These are phyloP conservation scores for Coemansia sp. DNA, from an alignment of 192 early-diverging fungal species.

Conservation along the genomic window DNA sequence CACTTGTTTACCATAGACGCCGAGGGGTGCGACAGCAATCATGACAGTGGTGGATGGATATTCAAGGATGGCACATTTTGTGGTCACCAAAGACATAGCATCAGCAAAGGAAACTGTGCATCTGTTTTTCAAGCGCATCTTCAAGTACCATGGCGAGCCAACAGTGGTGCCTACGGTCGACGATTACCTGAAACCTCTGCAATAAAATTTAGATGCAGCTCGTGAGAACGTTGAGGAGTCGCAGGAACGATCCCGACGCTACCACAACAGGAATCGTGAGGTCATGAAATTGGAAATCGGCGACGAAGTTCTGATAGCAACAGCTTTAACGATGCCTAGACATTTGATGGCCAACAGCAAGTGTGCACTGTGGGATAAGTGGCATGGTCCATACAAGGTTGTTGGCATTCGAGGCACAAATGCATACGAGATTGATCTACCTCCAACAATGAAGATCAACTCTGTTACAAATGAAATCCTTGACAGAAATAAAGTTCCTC, in stretches of 20 bases:
- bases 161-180: neutral
- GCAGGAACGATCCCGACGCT: neutral
- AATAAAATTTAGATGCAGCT: neutral
- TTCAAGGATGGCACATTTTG: constrained; percentile 8
- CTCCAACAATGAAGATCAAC: neutral
- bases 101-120: neutral
- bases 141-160: neutral
- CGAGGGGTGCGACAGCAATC: neutral
- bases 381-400: constrained; percentile 9
- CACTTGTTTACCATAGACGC: neutral
- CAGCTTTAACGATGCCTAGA: neutral
- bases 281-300: neutral
- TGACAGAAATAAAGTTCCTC: no score
- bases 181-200: neutral
- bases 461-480: neutral
- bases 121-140: neutral
- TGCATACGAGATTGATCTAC: neutral
- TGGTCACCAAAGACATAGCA: neutral
- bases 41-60: constrained; percentile 9
- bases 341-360: neutral
- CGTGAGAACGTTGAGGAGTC: neutral
- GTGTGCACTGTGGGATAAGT: constrained; percentile 1
- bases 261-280: neutral
- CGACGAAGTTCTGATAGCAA: constrained; percentile 4
- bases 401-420: neutral